Evolutionary conservation across 1,284 basidiomycete genomes (phyloP).

Genomic region (Moniliophthora roreri): DNA sequence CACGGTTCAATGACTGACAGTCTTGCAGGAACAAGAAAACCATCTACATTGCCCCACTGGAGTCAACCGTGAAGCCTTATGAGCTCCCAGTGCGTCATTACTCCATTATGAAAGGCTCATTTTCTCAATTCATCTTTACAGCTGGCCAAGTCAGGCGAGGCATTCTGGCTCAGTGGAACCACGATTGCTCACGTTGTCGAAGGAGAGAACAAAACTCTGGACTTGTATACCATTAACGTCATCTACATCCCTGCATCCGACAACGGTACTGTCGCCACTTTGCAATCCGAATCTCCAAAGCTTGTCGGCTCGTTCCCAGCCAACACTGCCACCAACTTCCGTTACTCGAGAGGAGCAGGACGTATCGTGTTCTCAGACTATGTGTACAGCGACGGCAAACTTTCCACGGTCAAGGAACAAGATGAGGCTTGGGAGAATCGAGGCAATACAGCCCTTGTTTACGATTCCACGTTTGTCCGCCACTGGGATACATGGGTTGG

Average conservation of each 20-base stretch:
- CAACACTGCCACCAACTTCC: constrained; percentile 66
- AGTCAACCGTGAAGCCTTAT: constrained; percentile 38
- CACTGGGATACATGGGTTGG: constrained; percentile 91
- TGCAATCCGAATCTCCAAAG: constrained; percentile 6
- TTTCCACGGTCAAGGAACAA: constrained; percentile 62
- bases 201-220: constrained; percentile 44
- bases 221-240: constrained; percentile 44
- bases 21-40: constrained; percentile 62
- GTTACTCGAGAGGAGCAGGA: constrained; percentile 49
- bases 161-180: constrained; percentile 72
- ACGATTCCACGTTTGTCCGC: constrained; percentile 71
- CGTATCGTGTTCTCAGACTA: constrained; percentile 74
- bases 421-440: constrained; percentile 73
- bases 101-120: neutral
- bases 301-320: constrained; percentile 67
- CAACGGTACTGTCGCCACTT: neutral
- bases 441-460: constrained; percentile 76
- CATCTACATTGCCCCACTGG: constrained; percentile 61
- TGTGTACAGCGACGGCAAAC: constrained; percentile 73
- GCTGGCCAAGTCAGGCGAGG: constrained; percentile 65
- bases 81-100: constrained; percentile 42
- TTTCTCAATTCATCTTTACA: constrained; percentile 17
- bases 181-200: constrained; percentile 70
- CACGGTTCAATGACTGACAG: neutral
- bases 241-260: constrained; percentile 31